Evolutionary conservation across 108 stramenopile species (phyloP).

Genomic region (Nitzschia inconspicua): DNA sequence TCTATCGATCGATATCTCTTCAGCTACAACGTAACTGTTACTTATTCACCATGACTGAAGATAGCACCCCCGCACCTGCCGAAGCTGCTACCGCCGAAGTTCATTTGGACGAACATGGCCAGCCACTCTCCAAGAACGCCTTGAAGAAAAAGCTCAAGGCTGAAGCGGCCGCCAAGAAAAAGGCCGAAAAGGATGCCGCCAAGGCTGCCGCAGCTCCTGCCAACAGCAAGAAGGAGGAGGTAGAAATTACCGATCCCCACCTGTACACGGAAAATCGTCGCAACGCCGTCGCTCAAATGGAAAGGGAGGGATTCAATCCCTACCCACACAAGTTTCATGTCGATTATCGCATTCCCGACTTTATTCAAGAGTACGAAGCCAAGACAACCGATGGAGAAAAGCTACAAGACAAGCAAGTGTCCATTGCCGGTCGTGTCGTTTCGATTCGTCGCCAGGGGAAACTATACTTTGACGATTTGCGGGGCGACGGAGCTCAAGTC

Average conservation of each 20-base stretch:
- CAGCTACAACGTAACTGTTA: no score
- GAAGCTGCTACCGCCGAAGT: constrained; percentile 28
- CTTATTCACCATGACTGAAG: background rate
- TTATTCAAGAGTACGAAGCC: constrained; percentile 64
- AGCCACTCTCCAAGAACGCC: constrained; percentile 63
- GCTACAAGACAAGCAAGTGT: constrained; percentile 65
- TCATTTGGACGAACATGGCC: constrained; percentile 28
- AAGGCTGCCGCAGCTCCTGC: constrained; percentile 40
- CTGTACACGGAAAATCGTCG: constrained; percentile 94
- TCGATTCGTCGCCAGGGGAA: constrained; percentile 95
- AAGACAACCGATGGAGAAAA: constrained; percentile 69
- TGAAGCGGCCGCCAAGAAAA: constrained; percentile 58
- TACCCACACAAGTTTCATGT: constrained; percentile 99
- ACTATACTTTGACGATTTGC: constrained; percentile 95
- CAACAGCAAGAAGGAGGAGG: constrained; percentile 58
- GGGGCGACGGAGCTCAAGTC: constrained; percentile 94
- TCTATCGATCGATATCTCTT: no score
- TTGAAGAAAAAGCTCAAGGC: constrained; percentile 75
- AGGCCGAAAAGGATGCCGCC: constrained; percentile 62
- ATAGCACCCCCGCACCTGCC: constrained; percentile 36
- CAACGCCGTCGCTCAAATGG: constrained; percentile 67
- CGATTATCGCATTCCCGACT: constrained; percentile 88
- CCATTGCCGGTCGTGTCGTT: constrained; percentile 93
- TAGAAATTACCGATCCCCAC: constrained; percentile 91
- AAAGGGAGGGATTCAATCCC: constrained; percentile 84